Evolutionary conservation across 2,329 filamentous ascomycete genomes (phyloP), one percentile per base, ranked within the genome.

Genomic region (Aspergillus clavatus): DNA sequence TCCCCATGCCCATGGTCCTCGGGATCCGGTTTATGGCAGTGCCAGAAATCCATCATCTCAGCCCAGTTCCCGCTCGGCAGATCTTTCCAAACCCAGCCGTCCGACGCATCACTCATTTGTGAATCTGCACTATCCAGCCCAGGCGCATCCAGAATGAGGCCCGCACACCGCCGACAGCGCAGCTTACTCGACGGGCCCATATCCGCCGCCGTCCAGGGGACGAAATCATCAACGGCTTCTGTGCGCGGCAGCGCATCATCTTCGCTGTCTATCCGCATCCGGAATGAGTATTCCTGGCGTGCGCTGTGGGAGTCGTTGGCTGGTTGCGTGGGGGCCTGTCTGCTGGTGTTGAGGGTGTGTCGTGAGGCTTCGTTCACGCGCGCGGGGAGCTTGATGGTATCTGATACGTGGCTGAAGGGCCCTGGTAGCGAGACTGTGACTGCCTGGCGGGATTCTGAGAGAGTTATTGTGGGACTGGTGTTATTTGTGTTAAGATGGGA

Each of bases 11-110:
- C 61, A n/a, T n/a, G n/a, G 38, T 73, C 66, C 8, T 63, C 68
- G 21, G 74, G 56, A 49, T 78, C 72, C 1, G 94, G 93, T 68
- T 97, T 97, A 67, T 98, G 93, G 61, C 93, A 98, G 68, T 98
- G 94, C 93, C 93, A 98, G 57, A 98, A 95, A 66, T 98, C 94
- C 93, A 98, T 98, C 90, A 98, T 95, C 71, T 98, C 93, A 0
- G 93, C 94, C 93, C 93, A 98, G 60, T 95, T 91, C 58, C 95
- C 89, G 61, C 89, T 95, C 0, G 93, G 93, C 14, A 98, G 72
- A 61, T 98, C 89, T 68, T 91, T 95, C 91, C 93, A 98, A 28
- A 70, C 66, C 29, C 66, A 70, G 6, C 81, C 71, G 3, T 41
- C 55, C 6, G 6, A 4, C 14, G 3, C 12, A 4, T 8, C 18